These are phyloP conservation scores for Nigrograna mackinnonii DNA, from an alignment of 2,329 filamentous ascomycete species.

Conservation along the genomic window DNA sequence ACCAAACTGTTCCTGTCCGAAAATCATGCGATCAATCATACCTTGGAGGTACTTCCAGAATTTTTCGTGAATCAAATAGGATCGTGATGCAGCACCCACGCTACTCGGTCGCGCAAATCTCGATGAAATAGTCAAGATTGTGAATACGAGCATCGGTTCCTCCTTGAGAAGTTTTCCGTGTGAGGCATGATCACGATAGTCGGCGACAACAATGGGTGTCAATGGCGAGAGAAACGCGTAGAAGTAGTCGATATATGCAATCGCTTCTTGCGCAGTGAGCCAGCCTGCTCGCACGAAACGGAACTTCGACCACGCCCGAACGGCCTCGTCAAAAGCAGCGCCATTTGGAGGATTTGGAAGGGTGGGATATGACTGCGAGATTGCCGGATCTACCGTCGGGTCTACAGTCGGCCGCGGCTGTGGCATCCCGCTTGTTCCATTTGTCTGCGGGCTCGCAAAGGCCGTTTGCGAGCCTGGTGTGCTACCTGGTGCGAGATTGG, in stretches of 20 bases:
- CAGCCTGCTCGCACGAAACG: constrained; percentile 95
- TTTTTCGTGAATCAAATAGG: constrained; percentile 91
- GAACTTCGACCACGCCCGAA: constrained; percentile 88
- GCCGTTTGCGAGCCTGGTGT: constrained; percentile 40
- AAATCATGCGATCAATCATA: constrained; percentile 94
- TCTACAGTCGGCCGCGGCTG: constrained; percentile 28
- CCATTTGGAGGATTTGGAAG: constrained; percentile 35
- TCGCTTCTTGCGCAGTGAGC: constrained; percentile 92
- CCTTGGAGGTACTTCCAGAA: constrained; percentile 92
- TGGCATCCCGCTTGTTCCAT: constrained; percentile 17
- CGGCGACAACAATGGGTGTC: constrained; percentile 90
- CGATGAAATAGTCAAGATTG: constrained; percentile 87
- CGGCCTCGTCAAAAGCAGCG: constrained; percentile 60
- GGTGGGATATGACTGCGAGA: constrained; percentile 21
- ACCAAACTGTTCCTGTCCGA: constrained; percentile 95
- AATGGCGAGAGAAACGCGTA: constrained; percentile 89
- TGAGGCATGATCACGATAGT: constrained; percentile 80
- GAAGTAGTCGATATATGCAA: constrained; percentile 94
- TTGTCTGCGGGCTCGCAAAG: constrained; percentile 37
- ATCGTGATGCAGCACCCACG: constrained; percentile 70
- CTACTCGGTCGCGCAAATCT: constrained; percentile 81
- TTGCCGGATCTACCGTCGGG: constrained; percentile 33
- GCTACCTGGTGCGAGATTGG: constrained; percentile 26
- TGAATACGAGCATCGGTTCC: constrained; percentile 91
- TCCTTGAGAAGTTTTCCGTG: constrained; percentile 82